Evolutionary conservation across 192 early-diverging fungal genomes (phyloP).

Genomic region (Gryganskiella cystojenkinii): DNA sequence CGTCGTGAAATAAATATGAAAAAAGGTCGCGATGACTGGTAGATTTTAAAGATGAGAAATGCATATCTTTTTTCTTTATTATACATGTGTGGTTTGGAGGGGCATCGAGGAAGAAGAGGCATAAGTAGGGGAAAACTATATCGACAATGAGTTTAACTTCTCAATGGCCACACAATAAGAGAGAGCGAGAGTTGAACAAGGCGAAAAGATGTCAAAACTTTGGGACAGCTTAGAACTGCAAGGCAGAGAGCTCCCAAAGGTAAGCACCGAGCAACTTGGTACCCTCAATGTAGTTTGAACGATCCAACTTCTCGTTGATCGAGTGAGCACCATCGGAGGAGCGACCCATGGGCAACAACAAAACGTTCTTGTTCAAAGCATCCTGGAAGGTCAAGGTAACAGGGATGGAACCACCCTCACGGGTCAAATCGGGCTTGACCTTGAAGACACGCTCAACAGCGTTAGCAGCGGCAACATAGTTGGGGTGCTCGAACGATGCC

Average conservation of each 20-base stretch:
- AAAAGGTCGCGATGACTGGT: too few relatives aligned
- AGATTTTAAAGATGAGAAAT: too few relatives aligned
- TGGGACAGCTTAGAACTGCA: slow-evolving; percentile 46
- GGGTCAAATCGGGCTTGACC: slow-evolving; percentile 93
- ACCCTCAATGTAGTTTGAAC: slow-evolving; percentile 92
- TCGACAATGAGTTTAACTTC: too few relatives aligned
- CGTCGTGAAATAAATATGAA: too few relatives aligned
- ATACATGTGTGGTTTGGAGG: too few relatives aligned
- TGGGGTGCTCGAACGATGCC: slow-evolving; percentile 89
- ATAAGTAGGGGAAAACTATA: too few relatives aligned
- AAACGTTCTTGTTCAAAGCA: slow-evolving; percentile 86
- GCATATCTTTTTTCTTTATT: too few relatives aligned
- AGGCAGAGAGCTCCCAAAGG: slow-evolving; percentile 84
- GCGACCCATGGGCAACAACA: slow-evolving; percentile 96
- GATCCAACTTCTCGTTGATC: slow-evolving; percentile 97
- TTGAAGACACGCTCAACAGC: slow-evolving; percentile 94
- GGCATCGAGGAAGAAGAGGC: too few relatives aligned
- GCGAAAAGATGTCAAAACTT: too few relatives aligned
- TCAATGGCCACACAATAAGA: too few relatives aligned
- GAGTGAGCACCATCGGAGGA: slow-evolving; percentile 87
- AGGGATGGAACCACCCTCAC: slow-evolving; percentile 98
- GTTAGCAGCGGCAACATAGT: slow-evolving; percentile 92
- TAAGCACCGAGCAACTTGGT: slow-evolving; percentile 95
- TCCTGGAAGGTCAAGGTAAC: slow-evolving; percentile 99
- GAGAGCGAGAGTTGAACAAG: too few relatives aligned